A percentile compares a stretch with the other conserved stretches of the same genome.
Evolutionary conservation across 2,329 filamentous ascomycete species (phyloP).

Genomic region (Colletotrichum camelliae): DNA sequence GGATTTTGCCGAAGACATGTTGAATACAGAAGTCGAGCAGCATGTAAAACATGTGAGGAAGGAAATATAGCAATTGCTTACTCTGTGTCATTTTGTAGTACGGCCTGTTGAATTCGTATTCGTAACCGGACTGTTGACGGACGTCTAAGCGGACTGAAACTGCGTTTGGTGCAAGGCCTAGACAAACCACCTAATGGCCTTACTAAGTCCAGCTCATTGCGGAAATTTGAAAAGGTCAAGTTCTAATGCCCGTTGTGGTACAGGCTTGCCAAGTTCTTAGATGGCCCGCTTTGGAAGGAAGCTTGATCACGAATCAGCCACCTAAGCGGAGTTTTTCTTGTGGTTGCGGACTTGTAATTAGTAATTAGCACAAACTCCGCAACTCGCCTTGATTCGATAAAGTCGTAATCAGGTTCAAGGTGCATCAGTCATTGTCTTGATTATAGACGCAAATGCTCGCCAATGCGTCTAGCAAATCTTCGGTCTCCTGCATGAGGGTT

Average conservation of each 20-base stretch:
- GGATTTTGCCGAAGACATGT: neutral
- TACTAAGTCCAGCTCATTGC: neutral
- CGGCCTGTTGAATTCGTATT: neutral
- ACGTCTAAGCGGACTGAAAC: neutral
- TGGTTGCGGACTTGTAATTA: neutral
- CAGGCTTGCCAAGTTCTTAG: neutral
- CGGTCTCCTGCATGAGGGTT: neutral
- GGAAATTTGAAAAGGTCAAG: neutral
- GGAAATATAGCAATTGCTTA: neutral
- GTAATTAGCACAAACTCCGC: neutral
- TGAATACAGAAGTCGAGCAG: neutral
- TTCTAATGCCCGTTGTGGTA: neutral
- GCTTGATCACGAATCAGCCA: neutral
- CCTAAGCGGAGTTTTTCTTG: neutral
- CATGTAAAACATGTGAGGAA: neutral
- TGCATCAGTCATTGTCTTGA: neutral
- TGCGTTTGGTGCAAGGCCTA: neutral
- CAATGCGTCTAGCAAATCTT: neutral
- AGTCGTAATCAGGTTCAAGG: neutral
- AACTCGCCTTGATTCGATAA: neutral
- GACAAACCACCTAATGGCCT: neutral
- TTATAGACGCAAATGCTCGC: neutral
- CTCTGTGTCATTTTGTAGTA: neutral
- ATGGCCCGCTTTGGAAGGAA: neutral
- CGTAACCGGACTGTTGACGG: neutral